A percentile compares a stretch with the other conserved stretches of the same genome.
These are phyloP conservation scores for Talaromyces borbonicus DNA, from an alignment of 495 filamentous ascomycete species.

Conservation along the genomic window DNA sequence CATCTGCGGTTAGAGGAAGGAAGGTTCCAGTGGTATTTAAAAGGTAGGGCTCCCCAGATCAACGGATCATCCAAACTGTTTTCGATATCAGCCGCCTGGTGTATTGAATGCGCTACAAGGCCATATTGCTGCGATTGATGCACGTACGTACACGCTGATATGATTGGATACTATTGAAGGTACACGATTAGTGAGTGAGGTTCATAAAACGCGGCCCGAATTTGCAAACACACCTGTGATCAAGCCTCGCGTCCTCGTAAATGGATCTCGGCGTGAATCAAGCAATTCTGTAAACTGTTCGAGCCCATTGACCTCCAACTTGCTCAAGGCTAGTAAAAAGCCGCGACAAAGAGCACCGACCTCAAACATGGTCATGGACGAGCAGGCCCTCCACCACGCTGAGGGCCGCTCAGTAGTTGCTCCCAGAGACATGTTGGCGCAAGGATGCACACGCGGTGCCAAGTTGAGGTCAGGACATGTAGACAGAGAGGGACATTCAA, in stretches of 20 bases:
- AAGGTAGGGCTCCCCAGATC: slow-evolving; percentile 80
- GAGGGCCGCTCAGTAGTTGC: slow-evolving; percentile 34
- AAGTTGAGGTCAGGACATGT: no score
- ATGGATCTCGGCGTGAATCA: slow-evolving; percentile 59
- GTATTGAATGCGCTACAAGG: no score
- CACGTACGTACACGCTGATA: slow-evolving; percentile 78
- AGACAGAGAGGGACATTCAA: slow-evolving; percentile 4
- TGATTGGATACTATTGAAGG: slow-evolving; percentile 75
- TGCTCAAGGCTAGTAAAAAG: slow-evolving; percentile 33
- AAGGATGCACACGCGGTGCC: slow-evolving; percentile 1
- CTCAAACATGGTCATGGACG: slow-evolving; percentile 34
- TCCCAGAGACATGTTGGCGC: slow-evolving; percentile 26
- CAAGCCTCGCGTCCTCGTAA: slow-evolving; percentile 62
- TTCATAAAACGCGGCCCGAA: background rate
- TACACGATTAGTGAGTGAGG: slow-evolving; percentile 3
- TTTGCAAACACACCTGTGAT: slow-evolving; percentile 59
- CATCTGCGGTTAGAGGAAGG: slow-evolving; percentile 63
- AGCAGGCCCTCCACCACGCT: slow-evolving; percentile 31
- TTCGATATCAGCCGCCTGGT: slow-evolving; percentile 3
- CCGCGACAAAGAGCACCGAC: slow-evolving; percentile 37
- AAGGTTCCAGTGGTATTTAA: slow-evolving; percentile 53
- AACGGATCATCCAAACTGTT: slow-evolving; percentile 85
- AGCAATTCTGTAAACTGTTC: slow-evolving; percentile 66
- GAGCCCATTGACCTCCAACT: slow-evolving; percentile 56
- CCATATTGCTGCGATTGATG: no score